phyloP scores from a whole-genome alignment of 306 rosid species.

The Medicago truncatula region MtrunA17r5.0-ANR NC_053049.1:10614501-10615000 shows the following conservation, averaged over 20 bases:
- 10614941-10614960: conserved; percentile 90
- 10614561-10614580: neutral
- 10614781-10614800: conserved; percentile 63
- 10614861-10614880: conserved; percentile 83
- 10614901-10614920: conserved; percentile 86
- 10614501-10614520: neutral
- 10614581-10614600: conserved; percentile 17
- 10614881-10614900: conserved; percentile 82
- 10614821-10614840: conserved; percentile 59
- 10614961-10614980: conserved; percentile 98
- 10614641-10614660: conserved; percentile 79
- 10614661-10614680: conserved; percentile 76
- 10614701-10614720: conserved; percentile 95
- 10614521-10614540: neutral
- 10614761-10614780: conserved; percentile 67
- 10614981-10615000: conserved; percentile 97
- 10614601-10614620: conserved; percentile 67
- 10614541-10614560: neutral
- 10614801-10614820: conserved; percentile 64
- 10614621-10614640: conserved; percentile 86
- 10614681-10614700: conserved; percentile 87
- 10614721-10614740: conserved; percentile 97
- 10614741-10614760: conserved; percentile 74
- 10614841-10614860: conserved; percentile 72
- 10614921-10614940: conserved; percentile 92